Evolutionary conservation across 768 basidiomycete species (phyloP), one percentile per base, ranked within the genome.

Genomic region (Panaeolus cyanescens): DNA sequence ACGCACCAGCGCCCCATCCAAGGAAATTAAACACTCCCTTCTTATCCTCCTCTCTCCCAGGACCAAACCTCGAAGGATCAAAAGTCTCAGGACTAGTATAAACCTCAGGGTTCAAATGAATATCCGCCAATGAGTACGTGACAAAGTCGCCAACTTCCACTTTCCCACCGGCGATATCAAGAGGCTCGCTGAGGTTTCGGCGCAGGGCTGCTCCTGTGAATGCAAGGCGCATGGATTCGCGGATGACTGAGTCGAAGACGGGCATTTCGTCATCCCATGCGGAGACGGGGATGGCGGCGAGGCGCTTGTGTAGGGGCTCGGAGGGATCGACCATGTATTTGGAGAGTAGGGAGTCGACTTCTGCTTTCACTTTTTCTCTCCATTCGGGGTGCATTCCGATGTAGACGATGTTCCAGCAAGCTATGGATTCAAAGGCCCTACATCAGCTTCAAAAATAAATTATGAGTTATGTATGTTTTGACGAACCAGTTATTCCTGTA

Each of bases 201-300:
- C 79, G 77, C 17, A 79, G 63, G 7, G 68, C 64, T 0, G 76
- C 71, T 2, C 65, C 68, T n/a, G 66, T 64, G 12, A 73, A 13
- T 12, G 67, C 62, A 9, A 79, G 56, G 6, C 79, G 75, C 7
- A 80, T 65, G 33, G 33, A 7, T 34, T 34, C 33, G 5, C 76
- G 72, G 31, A 79, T 74, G 13, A 77, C 70, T 12, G 71, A 55
- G 3, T 80, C 79, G 54, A 79, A 32, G 3, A 68, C 62, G 0
- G 78, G 79, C 70, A 77, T 70, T 42, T 75, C 71, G 15, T 76
- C 75, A 57, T 80, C 80, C 80, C 33, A 34, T 34, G 33, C 33
- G 6, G 33, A 34, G 33, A 7, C 13, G 3, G 59, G 36, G 4
- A 72, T 64, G 6, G 70, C 55, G 6, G 7, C 33, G 33, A 34